These are phyloP conservation scores for Epichloe aotearoae DNA, from an alignment of 2,329 filamentous ascomycete species.

Conservation along the genomic window DNA sequence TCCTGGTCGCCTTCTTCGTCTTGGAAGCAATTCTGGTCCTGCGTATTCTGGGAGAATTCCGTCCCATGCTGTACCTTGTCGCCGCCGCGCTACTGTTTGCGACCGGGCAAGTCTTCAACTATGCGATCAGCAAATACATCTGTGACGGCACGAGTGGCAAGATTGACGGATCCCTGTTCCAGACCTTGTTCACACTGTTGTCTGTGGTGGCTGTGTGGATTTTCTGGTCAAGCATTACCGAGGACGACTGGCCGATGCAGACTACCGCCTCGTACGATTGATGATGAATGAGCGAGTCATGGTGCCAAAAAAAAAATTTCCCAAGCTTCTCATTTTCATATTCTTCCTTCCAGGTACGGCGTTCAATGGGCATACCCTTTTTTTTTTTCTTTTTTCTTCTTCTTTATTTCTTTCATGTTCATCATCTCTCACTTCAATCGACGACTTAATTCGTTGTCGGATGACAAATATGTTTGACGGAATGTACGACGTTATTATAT, in stretches of 20 bases:
- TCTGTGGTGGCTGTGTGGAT: slow-evolving; percentile 76
- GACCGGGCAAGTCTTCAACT: slow-evolving; percentile 91
- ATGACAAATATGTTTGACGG: slow-evolving; percentile 1
- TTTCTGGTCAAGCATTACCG: slow-evolving; percentile 98
- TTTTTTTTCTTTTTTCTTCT: slow-evolving; percentile 6
- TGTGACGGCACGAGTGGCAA: slow-evolving; percentile 71
- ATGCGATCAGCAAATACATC: slow-evolving; percentile 81
- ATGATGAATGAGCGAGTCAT: slow-evolving; percentile 2
- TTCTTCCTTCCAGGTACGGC: slow-evolving; percentile 7
- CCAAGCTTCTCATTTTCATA: neutral
- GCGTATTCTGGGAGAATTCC: slow-evolving; percentile 70
- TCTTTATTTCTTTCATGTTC: slow-evolving; percentile 8
- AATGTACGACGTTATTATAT: neutral
- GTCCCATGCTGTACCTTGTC: slow-evolving; percentile 82
- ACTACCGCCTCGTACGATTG: slow-evolving; percentile 28
- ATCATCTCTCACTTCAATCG: slow-evolving; percentile 3
- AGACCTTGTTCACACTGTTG: slow-evolving; percentile 82
- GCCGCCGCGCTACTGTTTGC: slow-evolving; percentile 71
- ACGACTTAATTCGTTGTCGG: neutral
- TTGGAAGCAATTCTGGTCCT: slow-evolving; percentile 77
- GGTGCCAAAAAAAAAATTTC: neutral
- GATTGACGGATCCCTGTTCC: slow-evolving; percentile 86
- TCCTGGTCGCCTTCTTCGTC: slow-evolving; percentile 76
- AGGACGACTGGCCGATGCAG: slow-evolving; percentile 84
- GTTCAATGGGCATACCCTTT: slow-evolving; percentile 13